Base-by-base conservation (phyloP, 768 basidiomycete genomes). In the Lactarius tabidus region DNA sequence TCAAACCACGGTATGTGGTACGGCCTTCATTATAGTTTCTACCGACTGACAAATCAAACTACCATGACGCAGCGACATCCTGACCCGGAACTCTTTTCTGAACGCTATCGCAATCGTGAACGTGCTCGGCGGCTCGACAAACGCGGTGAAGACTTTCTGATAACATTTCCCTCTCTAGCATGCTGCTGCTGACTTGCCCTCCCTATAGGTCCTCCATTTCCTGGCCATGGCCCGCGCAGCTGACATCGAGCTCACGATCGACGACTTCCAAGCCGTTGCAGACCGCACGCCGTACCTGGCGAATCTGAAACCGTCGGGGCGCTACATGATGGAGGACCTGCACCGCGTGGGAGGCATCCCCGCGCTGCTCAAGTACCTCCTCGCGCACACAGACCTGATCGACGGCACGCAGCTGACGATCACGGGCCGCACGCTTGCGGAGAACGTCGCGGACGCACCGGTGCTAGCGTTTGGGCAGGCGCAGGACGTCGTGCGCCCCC, bases 321-420 rank as follows among this genome's bases (percentile, higher is more conserved):
- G 85, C 77, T 95, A 92, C 75, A 86, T 88, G 71, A 94, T 95
- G 91, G 89, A 93, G 75, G 93, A 95, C 70, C 81, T 95, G 54
- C 93, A 95, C 79, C 85, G 81, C 67, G 85, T 89, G 64, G 93
- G 93, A 33, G 93, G 93, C 63, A 84, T 93, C 60, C 93, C 93
- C 0, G 90, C 90, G 1, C 81, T 94, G 59, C 75, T 94, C 65
- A 94, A 93, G 76, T 93, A 93, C 74, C 81, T 94, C 48, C 77
- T 93, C 56, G 88, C 89, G 69, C 78, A 90, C 72, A 89, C 89
- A 14, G 79, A 88, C 73, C 78, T 94, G 65, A 88, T 94, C 67
- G 89, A 93, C 73, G 91, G 91, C 43, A 83, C 79, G 65, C 89
- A 90, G 71, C 77, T 94, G 75, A 98, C 95, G 39, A 90, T 96